Percentiles rank a stretch among this genome's conserved stretches.
Conservation (phyloP, 2,329 filamentous ascomycete genomes). For the Calonectria crousiana region DNA sequence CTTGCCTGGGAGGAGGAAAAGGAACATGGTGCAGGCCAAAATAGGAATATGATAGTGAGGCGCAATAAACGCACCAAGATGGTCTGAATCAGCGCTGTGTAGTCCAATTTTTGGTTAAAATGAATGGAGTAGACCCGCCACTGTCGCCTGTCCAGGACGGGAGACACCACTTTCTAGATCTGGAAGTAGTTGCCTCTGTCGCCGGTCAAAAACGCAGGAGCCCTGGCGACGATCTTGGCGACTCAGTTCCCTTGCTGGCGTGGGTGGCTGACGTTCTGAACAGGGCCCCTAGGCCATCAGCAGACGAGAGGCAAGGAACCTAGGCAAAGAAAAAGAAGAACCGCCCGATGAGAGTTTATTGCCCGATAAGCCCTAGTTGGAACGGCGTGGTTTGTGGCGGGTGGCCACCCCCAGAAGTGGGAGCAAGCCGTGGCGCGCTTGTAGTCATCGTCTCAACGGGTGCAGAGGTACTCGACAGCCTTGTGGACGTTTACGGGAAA, state of each 20-base stretch:
- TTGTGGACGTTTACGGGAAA: slow-evolving; percentile 23
- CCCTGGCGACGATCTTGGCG: slow-evolving; percentile 26
- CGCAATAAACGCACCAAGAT: background rate
- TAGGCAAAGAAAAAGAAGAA: background rate
- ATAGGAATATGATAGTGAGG: background rate
- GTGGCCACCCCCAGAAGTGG: slow-evolving; percentile 11
- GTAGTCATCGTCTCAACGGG: slow-evolving; percentile 3
- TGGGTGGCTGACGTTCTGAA: background rate
- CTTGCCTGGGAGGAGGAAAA: background rate
- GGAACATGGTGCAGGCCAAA: background rate
- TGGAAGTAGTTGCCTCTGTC: background rate
- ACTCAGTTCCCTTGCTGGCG: slow-evolving; percentile 6
- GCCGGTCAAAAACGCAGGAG: slow-evolving; percentile 1
- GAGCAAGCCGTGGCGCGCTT: slow-evolving; percentile 6
- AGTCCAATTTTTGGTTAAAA: background rate
- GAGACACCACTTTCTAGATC: slow-evolving; percentile 3
- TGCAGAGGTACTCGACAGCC: background rate
- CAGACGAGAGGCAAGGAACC: slow-evolving; percentile 7
- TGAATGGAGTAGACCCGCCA: background rate
- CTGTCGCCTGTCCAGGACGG: background rate
- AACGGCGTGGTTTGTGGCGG: slow-evolving; percentile 3
- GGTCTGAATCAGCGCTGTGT: background rate
- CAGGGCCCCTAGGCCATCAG: slow-evolving; percentile 6
- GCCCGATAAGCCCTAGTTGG: slow-evolving; percentile 19
- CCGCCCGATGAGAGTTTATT: slow-evolving; percentile 19